These are phyloP conservation scores for Myriangium duriaei DNA, from an alignment of 2,329 filamentous ascomycete species.

Conservation along the genomic window DNA sequence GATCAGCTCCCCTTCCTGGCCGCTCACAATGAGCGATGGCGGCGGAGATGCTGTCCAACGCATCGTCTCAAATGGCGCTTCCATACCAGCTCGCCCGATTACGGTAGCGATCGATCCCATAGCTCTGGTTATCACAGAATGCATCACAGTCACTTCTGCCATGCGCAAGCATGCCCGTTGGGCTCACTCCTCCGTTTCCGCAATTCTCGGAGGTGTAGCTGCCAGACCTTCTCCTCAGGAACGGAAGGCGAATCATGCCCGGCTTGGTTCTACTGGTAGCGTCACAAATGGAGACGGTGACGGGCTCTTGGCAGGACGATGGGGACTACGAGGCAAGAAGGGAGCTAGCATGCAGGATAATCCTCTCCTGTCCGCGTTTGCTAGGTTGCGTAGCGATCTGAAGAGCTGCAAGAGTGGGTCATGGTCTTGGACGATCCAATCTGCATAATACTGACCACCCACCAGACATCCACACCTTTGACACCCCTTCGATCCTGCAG, in stretches of 20 bases:
- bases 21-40: slow-evolving; percentile 10
- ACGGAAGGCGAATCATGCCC: slow-evolving; percentile 4
- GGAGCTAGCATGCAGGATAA: slow-evolving; percentile 97
- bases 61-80: slow-evolving; percentile 3
- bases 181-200: slow-evolving; percentile 89
- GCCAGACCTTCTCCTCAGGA: slow-evolving; percentile 9
- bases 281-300: slow-evolving; percentile 8
- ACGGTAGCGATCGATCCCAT: slow-evolving; percentile 26
- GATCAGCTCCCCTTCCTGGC: background rate
- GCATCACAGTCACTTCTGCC: slow-evolving; percentile 92
- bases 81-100: slow-evolving; percentile 11
- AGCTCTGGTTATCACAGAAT: slow-evolving; percentile 84
- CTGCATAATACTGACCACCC: background rate
- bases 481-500: slow-evolving; percentile 77
- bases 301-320: slow-evolving; percentile 58
- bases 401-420: slow-evolving; percentile 62
- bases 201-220: slow-evolving; percentile 67
- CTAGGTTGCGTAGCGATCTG: slow-evolving; percentile 74
- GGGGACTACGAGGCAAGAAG: slow-evolving; percentile 88
- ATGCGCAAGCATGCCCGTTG: slow-evolving; percentile 97
- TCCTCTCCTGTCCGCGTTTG: slow-evolving; percentile 88
- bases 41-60: background rate
- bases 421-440: background rate
- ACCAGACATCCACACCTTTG: slow-evolving; percentile 72
- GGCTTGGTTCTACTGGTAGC: slow-evolving; percentile 8